Base-by-base conservation (phyloP, 768 basidiomycete species). In the Tricholoma matsutake region DNA sequence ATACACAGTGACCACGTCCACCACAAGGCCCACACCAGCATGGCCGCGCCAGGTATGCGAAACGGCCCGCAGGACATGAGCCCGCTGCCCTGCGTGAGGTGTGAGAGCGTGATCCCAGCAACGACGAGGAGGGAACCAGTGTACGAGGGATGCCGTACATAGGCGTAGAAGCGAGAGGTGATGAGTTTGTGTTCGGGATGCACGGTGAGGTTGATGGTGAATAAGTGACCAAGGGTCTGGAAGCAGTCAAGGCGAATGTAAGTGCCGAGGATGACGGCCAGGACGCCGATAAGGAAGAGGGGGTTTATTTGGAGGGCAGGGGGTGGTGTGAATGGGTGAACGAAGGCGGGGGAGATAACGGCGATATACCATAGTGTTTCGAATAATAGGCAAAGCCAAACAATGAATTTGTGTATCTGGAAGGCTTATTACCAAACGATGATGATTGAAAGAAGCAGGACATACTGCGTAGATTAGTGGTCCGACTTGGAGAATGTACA, bases 131-230 rank as follows among this genome's bases (percentile, higher is more conserved):
- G 68, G n/a, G 77, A 75, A 3, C 81, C 81, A 0, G 78, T 76
- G 60, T 81, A 81, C 0, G 79, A 70, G 16, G 81, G 81, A 66
- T 83, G 81, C 11, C 81, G 79, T 56, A 82, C 82, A 34, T 76
- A 75, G 13, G 67, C 25, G 66, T 83, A 83, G 58, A 73, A 76
- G 5, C 81, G 75, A 16, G 70, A 68, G 6, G 79, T 81, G 37
- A 83, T 69, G 43, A 83, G 69, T 56, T 63, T 74, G 66, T 82
- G 81, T 14, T 67, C 61, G 10, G 76, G 78, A 47, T 77, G 76
- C 25, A 82, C 68, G 53, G 78, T 78, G 59, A 82, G 75, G 56
- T 82, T 80, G 59, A 81, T 80, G 5, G 81, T 82, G 65, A 81
- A 82, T 47, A 80, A 65, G 8, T 72, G 66, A 4, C 79, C 79